These are phyloP conservation scores for Aspergillus sp. DNA, from an alignment of 2,329 filamentous ascomycete species.

Conservation along the genomic window DNA sequence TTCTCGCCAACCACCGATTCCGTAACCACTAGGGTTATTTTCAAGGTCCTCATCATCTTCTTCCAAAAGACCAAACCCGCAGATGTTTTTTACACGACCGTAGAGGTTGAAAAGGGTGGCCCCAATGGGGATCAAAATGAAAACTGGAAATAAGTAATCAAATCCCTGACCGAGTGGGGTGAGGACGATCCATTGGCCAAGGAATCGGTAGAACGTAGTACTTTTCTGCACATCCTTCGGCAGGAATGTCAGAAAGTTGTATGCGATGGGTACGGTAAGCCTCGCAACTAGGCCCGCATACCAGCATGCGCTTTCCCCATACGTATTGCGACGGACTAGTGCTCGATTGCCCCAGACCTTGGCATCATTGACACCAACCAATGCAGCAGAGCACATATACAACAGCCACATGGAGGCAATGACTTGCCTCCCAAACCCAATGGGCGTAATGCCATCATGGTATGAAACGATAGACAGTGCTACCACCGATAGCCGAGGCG, in stretches of 20 bases:
- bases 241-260: constrained; percentile 95
- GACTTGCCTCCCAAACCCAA: constrained; percentile 84
- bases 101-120: constrained; percentile 91
- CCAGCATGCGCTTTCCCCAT: constrained; percentile 93
- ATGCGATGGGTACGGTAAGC: constrained; percentile 87
- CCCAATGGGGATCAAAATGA: constrained; percentile 82
- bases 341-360: constrained; percentile 98
- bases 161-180: constrained; percentile 83
- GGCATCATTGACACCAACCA: constrained; percentile 86
- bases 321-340: constrained; percentile 86
- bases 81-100: constrained; percentile 72
- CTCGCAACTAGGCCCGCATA: constrained; percentile 92
- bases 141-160: constrained; percentile 83
- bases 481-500: constrained; percentile 74
- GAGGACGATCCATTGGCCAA: constrained; percentile 81
- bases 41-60: constrained; percentile 71
- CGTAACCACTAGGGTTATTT: constrained; percentile 67
- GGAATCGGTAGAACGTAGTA: constrained; percentile 85
- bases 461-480: constrained; percentile 68
- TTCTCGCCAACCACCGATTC: constrained; percentile 86
- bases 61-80: constrained; percentile 79
- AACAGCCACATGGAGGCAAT: constrained; percentile 86
- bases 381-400: constrained; percentile 92
- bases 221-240: constrained; percentile 71
- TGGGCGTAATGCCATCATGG: constrained; percentile 69